phyloP scores from a whole-genome alignment of 768 basidiomycete genomes.

The Piloderma croceum region DNA sequence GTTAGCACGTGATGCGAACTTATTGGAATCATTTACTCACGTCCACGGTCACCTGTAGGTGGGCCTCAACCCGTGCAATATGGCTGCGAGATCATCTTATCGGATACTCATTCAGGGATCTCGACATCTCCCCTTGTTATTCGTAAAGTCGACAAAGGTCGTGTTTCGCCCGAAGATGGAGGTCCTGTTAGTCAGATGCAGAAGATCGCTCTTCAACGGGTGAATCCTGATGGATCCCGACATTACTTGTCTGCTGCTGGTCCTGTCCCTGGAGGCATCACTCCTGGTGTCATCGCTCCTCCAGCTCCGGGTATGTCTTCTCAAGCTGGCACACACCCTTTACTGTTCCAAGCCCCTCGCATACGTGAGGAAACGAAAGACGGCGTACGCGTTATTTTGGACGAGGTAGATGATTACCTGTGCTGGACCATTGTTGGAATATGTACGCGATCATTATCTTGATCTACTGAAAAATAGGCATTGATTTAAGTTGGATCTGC shows the following conservation, averaged over 20 bases:
- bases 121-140: constrained; percentile 82
- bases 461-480: constrained; percentile 7
- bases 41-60: constrained; percentile 33
- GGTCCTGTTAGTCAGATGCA: constrained; percentile 96
- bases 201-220: constrained; percentile 85
- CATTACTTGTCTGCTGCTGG: constrained; percentile 89
- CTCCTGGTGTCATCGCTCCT: constrained; percentile 60
- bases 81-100: constrained; percentile 82
- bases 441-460: constrained; percentile 47
- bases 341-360: constrained; percentile 74
- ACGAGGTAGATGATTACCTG: constrained; percentile 91
- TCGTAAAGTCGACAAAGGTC: constrained; percentile 88
- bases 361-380: constrained; percentile 81
- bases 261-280: constrained; percentile 71
- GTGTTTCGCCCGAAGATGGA: constrained; percentile 80
- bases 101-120: constrained; percentile 80
- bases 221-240: constrained; percentile 75
- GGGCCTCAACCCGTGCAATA: constrained; percentile 87
- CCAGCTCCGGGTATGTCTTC: constrained; percentile 72
- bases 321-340: constrained; percentile 74
- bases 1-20: constrained; percentile 48
- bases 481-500: constrained; percentile 15
- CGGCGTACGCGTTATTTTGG: constrained; percentile 66
- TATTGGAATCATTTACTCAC: constrained; percentile 31
- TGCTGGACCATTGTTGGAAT: constrained; percentile 97